Percentiles rank a stretch among this genome's conserved stretches.
These are phyloP conservation scores for Boletus rubroflammeus DNA, from an alignment of 768 basidiomycete genomes.

Conservation along the genomic window DNA sequence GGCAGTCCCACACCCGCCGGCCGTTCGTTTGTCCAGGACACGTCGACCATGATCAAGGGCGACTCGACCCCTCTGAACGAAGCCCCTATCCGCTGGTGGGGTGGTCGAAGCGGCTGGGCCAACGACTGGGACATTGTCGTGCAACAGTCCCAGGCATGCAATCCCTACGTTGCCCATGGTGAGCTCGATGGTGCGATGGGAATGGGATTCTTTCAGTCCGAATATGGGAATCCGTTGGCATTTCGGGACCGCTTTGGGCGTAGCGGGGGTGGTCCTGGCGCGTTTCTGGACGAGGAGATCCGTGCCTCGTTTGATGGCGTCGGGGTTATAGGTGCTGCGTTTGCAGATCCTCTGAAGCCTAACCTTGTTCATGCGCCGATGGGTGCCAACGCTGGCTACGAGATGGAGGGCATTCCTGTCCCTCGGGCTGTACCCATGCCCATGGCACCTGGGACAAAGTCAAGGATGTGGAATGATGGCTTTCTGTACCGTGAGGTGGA, in stretches of 20 bases:
- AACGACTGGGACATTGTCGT: slow-evolving; percentile 17
- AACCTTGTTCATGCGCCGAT: neutral
- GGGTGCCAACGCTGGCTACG: neutral
- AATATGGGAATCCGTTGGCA: neutral
- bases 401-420: slow-evolving; percentile 2
- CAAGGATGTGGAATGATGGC: neutral
- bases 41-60: neutral
- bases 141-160: neutral
- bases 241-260: slow-evolving; percentile 6
- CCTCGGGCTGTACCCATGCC: slow-evolving; percentile 8
- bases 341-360: neutral
- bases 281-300: slow-evolving; percentile 22
- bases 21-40: neutral
- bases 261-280: neutral
- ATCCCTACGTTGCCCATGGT: neutral
- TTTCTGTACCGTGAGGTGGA: neutral
- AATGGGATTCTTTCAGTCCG: neutral
- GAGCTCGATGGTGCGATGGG: neutral
- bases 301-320: slow-evolving; percentile 15
- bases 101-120: slow-evolving; percentile 14
- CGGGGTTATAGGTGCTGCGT: neutral
- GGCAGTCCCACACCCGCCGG: neutral
- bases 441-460: neutral
- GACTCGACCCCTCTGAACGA: slow-evolving; percentile 16
- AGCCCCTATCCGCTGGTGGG: slow-evolving; percentile 20